These are phyloP conservation scores for Tulasnella sp. DNA, from an alignment of 768 basidiomycete species.

Conservation along the genomic window DNA sequence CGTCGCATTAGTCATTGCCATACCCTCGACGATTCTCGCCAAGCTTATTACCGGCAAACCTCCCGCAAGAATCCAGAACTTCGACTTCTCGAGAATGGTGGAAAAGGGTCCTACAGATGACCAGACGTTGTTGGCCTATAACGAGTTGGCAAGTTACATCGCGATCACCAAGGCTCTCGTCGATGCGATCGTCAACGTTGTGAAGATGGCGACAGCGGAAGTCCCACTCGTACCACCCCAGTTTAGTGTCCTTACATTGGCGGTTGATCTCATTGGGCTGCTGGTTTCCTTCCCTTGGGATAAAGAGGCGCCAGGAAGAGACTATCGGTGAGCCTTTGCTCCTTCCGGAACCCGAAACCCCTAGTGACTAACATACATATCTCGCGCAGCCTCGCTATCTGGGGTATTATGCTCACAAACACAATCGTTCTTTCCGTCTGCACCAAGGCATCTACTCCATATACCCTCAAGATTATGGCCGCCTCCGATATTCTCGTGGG, in stretches of 20 bases:
- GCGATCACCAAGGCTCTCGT: conserved; percentile 16
- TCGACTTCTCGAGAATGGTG: conserved; percentile 23
- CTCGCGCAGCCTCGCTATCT: not conserved
- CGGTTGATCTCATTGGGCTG: not conserved
- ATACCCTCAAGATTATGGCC: not conserved
- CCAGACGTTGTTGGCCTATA: not conserved
- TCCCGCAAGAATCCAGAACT: not conserved
- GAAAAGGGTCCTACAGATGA: conserved; percentile 20
- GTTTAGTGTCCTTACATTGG: not conserved
- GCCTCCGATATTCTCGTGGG: not conserved
- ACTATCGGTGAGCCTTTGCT: not conserved
- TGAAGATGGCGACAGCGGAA: conserved; percentile 1
- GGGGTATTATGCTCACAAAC: not conserved
- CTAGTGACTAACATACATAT: not conserved
- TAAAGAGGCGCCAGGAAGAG: conserved; percentile 5
- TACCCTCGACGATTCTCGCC: conserved; percentile 19
- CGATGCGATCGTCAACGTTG: not conserved
- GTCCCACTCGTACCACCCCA: not conserved
- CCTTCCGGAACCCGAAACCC: not conserved
- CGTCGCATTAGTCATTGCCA: conserved; percentile 8
- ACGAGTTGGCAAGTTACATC: conserved; percentile 28
- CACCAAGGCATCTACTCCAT: not conserved
- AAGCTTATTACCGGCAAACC: conserved; percentile 20
- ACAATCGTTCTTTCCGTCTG: not conserved
- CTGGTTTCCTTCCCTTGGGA: not conserved